Evolutionary conservation across 208 protist species (phyloP).

Genomic region (Leishmania lainsoni): DNA sequence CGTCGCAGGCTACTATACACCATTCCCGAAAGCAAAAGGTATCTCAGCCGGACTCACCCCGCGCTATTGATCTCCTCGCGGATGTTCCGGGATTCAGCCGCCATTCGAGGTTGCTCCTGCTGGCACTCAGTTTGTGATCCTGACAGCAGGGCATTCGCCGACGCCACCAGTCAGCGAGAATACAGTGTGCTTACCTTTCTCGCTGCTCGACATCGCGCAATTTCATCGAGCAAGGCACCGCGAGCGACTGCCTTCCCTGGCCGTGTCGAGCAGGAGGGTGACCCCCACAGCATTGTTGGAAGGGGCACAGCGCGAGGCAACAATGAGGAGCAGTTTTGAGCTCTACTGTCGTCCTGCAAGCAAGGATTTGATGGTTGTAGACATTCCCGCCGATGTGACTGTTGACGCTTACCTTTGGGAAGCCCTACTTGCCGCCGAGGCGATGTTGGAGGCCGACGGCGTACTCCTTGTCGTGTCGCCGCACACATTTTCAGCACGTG

Average conservation of each 20-base stretch:
- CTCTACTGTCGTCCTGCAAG: slow-evolving; percentile 25
- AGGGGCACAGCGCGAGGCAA: neutral
- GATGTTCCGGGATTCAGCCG: slow-evolving; percentile 21
- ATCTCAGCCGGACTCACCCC: neutral
- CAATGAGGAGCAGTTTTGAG: slow-evolving; percentile 10
- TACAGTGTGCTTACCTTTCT: slow-evolving; percentile 15
- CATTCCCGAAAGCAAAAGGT: neutral
- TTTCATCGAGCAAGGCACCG: slow-evolving; percentile 20
- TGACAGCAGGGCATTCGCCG: neutral
- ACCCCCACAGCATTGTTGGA: slow-evolving; percentile 4
- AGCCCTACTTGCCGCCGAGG: slow-evolving; percentile 23
- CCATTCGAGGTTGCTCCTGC: neutral
- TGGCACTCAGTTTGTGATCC: slow-evolving; percentile 13
- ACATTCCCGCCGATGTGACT: neutral
- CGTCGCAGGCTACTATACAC: neutral
- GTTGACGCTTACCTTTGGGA: slow-evolving; percentile 26
- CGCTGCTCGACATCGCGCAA: slow-evolving; percentile 13
- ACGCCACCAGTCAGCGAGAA: neutral
- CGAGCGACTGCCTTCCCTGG: slow-evolving; percentile 7
- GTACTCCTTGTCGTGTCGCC: slow-evolving; percentile 18
- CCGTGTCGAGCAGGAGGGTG: neutral
- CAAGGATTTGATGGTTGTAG: slow-evolving; percentile 31
- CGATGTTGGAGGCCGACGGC: slow-evolving; percentile 14
- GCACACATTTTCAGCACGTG: slow-evolving; percentile 9
- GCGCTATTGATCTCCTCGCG: slow-evolving; percentile 3